phyloP scores from a whole-genome alignment of 805 yeast genomes.

The Cyberlindnera veronae region DNA sequence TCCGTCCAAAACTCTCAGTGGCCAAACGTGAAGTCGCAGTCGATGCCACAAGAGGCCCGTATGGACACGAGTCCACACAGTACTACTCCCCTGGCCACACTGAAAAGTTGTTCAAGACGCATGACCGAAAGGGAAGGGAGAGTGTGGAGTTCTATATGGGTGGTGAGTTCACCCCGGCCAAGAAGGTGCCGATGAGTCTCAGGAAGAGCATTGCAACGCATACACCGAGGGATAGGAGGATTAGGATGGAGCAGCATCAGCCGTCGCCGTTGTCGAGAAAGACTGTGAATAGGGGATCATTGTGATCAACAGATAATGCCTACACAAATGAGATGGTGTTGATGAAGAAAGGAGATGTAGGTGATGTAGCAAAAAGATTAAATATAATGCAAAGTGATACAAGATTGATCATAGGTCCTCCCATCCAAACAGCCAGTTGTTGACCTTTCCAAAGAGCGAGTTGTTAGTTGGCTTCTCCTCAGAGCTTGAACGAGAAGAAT shows the following conservation, averaged over 20 bases:
- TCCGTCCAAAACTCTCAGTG: conserved; percentile 52
- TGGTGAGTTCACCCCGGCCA: conserved; percentile 30
- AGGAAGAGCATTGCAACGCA: conserved; percentile 12
- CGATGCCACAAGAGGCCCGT: conserved; percentile 47
- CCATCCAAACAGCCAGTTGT: conserved; percentile 54
- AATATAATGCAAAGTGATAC: too few species aligned
- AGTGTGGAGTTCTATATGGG: conserved; percentile 31
- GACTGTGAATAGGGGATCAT: too few species aligned
- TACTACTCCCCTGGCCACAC: conserved; percentile 31
- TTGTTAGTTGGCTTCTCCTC: conserved; percentile 17
- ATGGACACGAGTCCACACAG: conserved; percentile 22
- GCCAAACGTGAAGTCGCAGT: conserved; percentile 56
- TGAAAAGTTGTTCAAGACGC: conserved; percentile 47
- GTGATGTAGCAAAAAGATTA: too few species aligned
- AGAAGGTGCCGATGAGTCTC: conserved; percentile 16
- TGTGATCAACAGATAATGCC: too few species aligned
- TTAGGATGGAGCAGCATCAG: conserved; percentile 8
- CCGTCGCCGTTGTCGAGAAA: conserved; percentile 26
- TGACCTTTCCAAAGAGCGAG: conserved; percentile 32
- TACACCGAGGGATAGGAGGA: conserved; percentile 17
- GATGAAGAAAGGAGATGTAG: too few species aligned
- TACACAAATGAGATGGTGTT: too few species aligned
- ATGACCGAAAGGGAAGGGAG: conserved; percentile 35
- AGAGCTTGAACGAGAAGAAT: conserved; percentile 28
- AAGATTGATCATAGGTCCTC: conserved; percentile 37